These are phyloP conservation scores for Pleurotus tuber-regium DNA, from an alignment of 768 basidiomycete genomes.

Conservation along the genomic window DNA sequence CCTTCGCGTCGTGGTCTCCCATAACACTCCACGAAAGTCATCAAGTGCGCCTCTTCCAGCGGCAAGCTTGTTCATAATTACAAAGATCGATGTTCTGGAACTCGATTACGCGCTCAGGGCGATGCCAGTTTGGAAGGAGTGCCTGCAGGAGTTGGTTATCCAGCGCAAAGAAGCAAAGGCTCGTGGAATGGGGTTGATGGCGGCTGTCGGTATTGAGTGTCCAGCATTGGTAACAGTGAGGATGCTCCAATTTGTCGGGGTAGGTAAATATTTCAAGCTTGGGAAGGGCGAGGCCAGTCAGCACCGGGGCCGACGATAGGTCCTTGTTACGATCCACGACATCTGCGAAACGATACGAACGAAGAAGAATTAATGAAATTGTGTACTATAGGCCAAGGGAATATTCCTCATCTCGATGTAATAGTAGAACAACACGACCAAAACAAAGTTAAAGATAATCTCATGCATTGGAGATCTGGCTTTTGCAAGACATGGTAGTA, in stretches of 20 bases:
- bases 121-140: conserved; percentile 3
- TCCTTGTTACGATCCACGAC: no score
- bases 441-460: no score
- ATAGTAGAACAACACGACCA: no score
- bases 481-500: no score
- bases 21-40: background rate
- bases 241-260: conserved; percentile 3
- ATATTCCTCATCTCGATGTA: no score
- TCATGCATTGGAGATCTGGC: no score
- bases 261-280: background rate
- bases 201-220: conserved; percentile 4
- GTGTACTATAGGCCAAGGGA: no score
- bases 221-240: conserved; percentile 4
- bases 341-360: no score
- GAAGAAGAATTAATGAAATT: no score
- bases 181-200: background rate
- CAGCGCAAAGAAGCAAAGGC: conserved; percentile 6
- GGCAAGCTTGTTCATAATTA: background rate
- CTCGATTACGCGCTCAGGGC: background rate
- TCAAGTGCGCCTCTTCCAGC: background rate
- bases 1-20: conserved; percentile 2
- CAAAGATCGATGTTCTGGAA: conserved; percentile 1
- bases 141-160: conserved; percentile 3
- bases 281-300: no score
- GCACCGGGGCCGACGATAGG: no score